phyloP scores from a whole-genome alignment of 2,329 filamentous ascomycete genomes.

The Scopulariopsis brevicaulis region DNA sequence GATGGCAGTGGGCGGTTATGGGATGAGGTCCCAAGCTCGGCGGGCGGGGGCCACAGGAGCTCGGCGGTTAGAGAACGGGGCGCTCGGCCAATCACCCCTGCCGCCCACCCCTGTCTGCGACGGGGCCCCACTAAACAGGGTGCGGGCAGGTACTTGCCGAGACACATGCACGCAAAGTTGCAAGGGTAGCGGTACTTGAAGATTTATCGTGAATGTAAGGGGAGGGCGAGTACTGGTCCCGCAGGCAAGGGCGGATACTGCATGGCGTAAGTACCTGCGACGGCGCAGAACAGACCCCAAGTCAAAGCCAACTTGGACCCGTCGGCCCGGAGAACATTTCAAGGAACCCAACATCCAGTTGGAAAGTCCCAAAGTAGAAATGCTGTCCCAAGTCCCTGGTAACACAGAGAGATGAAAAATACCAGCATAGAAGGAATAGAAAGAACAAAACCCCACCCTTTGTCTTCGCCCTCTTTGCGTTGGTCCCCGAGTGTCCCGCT shows the following conservation, averaged over 20 bases:
- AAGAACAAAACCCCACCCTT: too few relatives aligned
- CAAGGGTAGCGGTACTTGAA: not conserved
- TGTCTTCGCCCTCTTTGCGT: too few relatives aligned
- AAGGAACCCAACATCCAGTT: too few relatives aligned
- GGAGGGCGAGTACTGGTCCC: not conserved
- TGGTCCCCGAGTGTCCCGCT: too few relatives aligned
- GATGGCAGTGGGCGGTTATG: not conserved
- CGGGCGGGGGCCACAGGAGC: not conserved
- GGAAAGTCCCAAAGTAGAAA: too few relatives aligned
- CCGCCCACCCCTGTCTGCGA: not conserved
- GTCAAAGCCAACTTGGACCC: not conserved
- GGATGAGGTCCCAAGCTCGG: not conserved
- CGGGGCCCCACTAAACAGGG: not conserved
- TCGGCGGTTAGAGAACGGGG: conserved; percentile 4
- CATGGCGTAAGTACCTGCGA: not conserved
- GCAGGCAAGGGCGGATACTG: not conserved
- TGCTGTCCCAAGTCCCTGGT: too few relatives aligned
- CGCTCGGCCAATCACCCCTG: conserved; percentile 4
- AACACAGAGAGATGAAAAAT: too few relatives aligned
- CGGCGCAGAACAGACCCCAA: not conserved
- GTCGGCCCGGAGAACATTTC: too few relatives aligned
- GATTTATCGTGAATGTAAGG: not conserved
- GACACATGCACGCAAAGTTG: not conserved
- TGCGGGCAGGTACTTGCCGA: not conserved
- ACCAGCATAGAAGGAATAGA: too few relatives aligned